Evolutionary conservation across 2,329 filamentous ascomycete genomes (phyloP).

Genomic region (Epichloe baconii): DNA sequence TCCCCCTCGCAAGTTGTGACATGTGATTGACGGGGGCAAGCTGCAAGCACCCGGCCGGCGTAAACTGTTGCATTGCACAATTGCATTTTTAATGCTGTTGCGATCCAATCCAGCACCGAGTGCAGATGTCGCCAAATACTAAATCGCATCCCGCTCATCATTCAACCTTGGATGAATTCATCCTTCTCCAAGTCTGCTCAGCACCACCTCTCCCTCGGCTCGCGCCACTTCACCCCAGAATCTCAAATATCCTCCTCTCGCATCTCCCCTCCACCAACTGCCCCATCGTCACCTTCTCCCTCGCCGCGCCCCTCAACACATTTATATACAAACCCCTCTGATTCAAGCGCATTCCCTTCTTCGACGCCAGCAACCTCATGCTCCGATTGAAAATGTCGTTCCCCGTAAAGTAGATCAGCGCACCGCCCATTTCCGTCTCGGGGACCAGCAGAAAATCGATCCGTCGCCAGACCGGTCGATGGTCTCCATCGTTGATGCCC

Average conservation of each 20-base stretch:
- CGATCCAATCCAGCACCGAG: too few relatives aligned
- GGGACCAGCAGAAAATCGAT: slow-evolving; percentile 81
- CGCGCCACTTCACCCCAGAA: slow-evolving; percentile 73
- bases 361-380: slow-evolving; percentile 64
- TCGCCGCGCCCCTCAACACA: too few relatives aligned
- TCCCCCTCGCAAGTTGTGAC: too few relatives aligned
- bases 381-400: slow-evolving; percentile 92
- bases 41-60: too few relatives aligned
- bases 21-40: too few relatives aligned
- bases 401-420: slow-evolving; percentile 88
- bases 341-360: slow-evolving; percentile 73
- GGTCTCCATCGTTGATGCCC: slow-evolving; percentile 9
- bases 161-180: too few relatives aligned
- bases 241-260: slow-evolving; percentile 70
- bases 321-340: slow-evolving; percentile 58
- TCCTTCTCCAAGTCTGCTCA: slow-evolving; percentile 19
- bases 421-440: slow-evolving; percentile 64
- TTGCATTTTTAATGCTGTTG: too few relatives aligned
- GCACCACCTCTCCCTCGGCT: slow-evolving; percentile 64
- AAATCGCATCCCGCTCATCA: too few relatives aligned
- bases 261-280: slow-evolving; percentile 58
- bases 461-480: slow-evolving; percentile 52
- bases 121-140: too few relatives aligned
- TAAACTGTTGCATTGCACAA: too few relatives aligned
- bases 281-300: slow-evolving; percentile 52